These are phyloP conservation scores for Aspergillus ruber DNA, from an alignment of 2,329 filamentous ascomycete genomes.

Conservation along the genomic window DNA sequence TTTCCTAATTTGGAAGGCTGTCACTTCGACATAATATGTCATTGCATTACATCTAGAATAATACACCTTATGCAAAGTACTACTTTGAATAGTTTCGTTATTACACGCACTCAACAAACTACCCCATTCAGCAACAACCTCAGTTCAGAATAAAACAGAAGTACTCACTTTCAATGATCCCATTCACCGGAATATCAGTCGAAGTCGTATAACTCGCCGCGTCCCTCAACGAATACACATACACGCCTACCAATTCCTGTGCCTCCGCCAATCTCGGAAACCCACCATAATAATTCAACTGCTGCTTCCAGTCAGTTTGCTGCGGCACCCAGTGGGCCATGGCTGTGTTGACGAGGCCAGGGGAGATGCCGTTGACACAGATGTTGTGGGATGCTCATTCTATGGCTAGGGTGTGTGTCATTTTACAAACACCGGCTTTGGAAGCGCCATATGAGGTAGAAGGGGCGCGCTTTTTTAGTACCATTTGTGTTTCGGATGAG, in stretches of 20 bases:
- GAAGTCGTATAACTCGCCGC: conserved; percentile 44
- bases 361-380: conserved; percentile 56
- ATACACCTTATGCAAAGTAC: too few species aligned
- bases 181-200: conserved; percentile 45
- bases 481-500: background rate
- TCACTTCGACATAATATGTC: too few species aligned
- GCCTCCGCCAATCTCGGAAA: conserved; percentile 48
- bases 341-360: conserved; percentile 18
- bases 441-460: conserved; percentile 40
- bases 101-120: background rate
- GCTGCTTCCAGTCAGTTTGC: conserved; percentile 46
- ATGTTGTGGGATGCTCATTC: conserved; percentile 67
- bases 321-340: conserved; percentile 48
- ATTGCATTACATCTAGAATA: too few species aligned
- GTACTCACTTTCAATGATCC: conserved; percentile 38
- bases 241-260: conserved; percentile 46
- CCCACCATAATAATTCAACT: conserved; percentile 50
- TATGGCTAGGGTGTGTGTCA: conserved; percentile 51
- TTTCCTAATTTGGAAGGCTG: too few species aligned
- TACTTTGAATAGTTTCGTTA: too few species aligned
- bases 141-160: too few species aligned
- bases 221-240: conserved; percentile 44
- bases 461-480: conserved; percentile 16
- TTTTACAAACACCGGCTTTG: conserved; percentile 41
- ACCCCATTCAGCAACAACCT: too few species aligned